A percentile compares a stretch with the other conserved stretches of the same genome.
These are phyloP conservation scores for Xerocomus minutiporus DNA, from an alignment of 1,284 basidiomycete genomes.

Conservation along the genomic window DNA sequence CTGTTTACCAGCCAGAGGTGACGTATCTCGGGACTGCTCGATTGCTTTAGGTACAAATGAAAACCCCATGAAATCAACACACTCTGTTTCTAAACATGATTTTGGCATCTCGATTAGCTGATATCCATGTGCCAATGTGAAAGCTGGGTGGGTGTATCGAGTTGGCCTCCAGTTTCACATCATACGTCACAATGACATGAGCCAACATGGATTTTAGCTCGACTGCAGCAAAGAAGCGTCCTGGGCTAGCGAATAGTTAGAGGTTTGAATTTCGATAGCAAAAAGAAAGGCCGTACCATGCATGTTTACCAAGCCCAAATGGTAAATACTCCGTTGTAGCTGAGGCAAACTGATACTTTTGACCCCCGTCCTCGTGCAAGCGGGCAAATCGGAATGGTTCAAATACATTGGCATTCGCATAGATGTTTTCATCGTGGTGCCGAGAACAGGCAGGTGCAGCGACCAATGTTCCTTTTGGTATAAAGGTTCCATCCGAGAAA, in stretches of 20 bases:
- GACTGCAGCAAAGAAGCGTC: constrained; percentile 9
- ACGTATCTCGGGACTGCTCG: no score
- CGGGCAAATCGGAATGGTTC: constrained; percentile 33
- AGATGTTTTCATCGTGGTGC: constrained; percentile 27
- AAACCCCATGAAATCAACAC: no score
- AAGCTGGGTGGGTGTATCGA: constrained; percentile 20
- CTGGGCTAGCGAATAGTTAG: constrained; percentile 2
- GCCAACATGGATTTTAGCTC: constrained; percentile 13
- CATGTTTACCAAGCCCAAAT: constrained; percentile 14
- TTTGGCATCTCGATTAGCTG: constrained; percentile 4
- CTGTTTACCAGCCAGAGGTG: no score
- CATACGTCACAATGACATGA: constrained; percentile 9
- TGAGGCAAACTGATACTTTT: constrained; percentile 18
- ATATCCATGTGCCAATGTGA: background rate
- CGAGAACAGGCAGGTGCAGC: constrained; percentile 17
- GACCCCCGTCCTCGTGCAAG: constrained; percentile 10
- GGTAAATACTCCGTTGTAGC: constrained; percentile 8
- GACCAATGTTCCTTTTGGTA: constrained; percentile 37
- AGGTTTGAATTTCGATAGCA: background rate
- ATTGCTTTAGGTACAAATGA: no score
- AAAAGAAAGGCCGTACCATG: constrained; percentile 8
- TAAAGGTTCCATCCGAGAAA: constrained; percentile 40
- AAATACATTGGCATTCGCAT: constrained; percentile 27
- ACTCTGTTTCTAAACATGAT: constrained; percentile 17
- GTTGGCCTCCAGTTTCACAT: constrained; percentile 16